Percentiles rank a stretch among this genome's conserved stretches.
Conservation (phyloP, 805 yeast genomes). For the Barnettozyma botsteinii region DNA sequence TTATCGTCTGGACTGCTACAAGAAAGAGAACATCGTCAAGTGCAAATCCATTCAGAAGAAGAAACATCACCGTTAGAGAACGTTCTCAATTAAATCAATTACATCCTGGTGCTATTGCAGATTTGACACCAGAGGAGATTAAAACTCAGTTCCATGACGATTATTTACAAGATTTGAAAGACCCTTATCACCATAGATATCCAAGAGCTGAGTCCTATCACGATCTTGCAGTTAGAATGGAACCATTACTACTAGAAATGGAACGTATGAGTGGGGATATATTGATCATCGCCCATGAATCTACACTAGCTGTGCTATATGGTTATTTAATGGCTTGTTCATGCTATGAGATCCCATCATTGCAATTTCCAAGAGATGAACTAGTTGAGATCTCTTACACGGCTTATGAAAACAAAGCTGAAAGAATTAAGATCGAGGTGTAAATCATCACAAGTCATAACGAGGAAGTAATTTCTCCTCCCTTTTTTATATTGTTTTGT, state of each 20-base stretch:
- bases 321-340: slow-evolving; percentile 94
- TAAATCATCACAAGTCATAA: neutral
- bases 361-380: slow-evolving; percentile 75
- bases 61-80: slow-evolving; percentile 61
- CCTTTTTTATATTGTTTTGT: too few species aligned
- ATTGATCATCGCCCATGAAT: slow-evolving; percentile 87
- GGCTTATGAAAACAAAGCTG: slow-evolving; percentile 74
- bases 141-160: slow-evolving; percentile 60
- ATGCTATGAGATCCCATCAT: slow-evolving; percentile 75
- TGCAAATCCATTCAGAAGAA: slow-evolving; percentile 58
- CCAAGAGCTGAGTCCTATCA: slow-evolving; percentile 94
- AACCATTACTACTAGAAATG: slow-evolving; percentile 88
- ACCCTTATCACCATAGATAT: slow-evolving; percentile 90
- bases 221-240: slow-evolving; percentile 90
- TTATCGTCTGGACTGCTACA: slow-evolving; percentile 94
- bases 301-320: slow-evolving; percentile 80
- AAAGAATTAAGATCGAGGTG: slow-evolving; percentile 38
- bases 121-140: slow-evolving; percentile 56
- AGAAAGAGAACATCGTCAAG: slow-evolving; percentile 79
- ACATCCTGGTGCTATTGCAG: slow-evolving; percentile 85
- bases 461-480: too few species aligned
- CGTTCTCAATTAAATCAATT: slow-evolving; percentile 81
- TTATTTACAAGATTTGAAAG: slow-evolving; percentile 54
- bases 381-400: slow-evolving; percentile 82
- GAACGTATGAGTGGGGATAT: slow-evolving; percentile 88